Conservation (phyloP, 345 rosid genomes). For the Eucalyptus coolabah region DNA sequence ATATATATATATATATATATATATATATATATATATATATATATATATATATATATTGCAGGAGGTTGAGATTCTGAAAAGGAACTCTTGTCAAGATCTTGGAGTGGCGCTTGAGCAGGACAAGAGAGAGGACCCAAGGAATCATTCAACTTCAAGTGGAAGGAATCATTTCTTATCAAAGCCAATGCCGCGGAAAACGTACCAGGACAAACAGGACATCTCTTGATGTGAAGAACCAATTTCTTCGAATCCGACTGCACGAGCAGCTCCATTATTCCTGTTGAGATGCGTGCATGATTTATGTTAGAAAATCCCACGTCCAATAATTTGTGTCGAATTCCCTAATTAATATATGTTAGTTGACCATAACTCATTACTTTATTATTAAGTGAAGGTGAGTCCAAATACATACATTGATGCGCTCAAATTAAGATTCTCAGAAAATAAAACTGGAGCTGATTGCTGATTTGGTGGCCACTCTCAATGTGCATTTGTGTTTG, state of each 20-base stretch:
- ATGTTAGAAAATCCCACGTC: not conserved
- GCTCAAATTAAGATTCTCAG: fast-evolving
- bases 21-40: not conserved
- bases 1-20: not conserved
- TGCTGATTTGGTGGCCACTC: not conserved
- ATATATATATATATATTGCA: not conserved
- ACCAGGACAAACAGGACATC: not conserved
- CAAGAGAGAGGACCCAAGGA: not conserved
- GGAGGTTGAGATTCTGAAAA: not conserved
- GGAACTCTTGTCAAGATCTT: not conserved
- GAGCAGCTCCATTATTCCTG: not conserved
- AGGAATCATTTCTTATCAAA: not conserved
- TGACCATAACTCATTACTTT: not conserved
- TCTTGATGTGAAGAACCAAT: not conserved
- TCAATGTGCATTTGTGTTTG: no score
- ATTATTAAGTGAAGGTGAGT: not conserved
- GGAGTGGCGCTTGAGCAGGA: not conserved
- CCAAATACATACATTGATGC: not conserved
- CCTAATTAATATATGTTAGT: not conserved
- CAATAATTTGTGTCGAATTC: fast-evolving
- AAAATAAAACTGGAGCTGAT: no score
- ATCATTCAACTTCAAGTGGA: not conserved
- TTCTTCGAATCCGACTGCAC: not conserved
- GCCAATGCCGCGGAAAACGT: not conserved
- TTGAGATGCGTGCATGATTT: not conserved